These are phyloP conservation scores for Kockovaella imperatae DNA, from an alignment of 768 basidiomycete genomes.

Conservation along the genomic window DNA sequence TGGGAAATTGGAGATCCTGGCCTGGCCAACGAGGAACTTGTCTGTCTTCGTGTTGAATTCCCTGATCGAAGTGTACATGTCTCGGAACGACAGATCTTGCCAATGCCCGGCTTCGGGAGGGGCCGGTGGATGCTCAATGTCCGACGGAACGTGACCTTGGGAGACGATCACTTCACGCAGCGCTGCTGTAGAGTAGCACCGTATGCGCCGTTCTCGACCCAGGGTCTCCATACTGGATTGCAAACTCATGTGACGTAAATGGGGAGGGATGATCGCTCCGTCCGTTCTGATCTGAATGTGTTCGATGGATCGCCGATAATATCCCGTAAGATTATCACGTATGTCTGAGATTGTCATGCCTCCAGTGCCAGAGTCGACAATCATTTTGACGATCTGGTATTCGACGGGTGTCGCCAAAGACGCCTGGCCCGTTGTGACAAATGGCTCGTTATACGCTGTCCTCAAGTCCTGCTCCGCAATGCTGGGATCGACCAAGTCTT, in stretches of 20 bases:
- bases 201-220: slow-evolving; percentile 76
- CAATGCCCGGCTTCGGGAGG: slow-evolving; percentile 22
- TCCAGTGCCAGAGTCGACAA: slow-evolving; percentile 8
- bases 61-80: slow-evolving; percentile 6
- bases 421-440: slow-evolving; percentile 7
- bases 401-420: slow-evolving; percentile 14
- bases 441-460: slow-evolving; percentile 6
- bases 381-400: slow-evolving; percentile 10
- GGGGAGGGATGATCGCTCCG: slow-evolving; percentile 53
- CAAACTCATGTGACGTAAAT: slow-evolving; percentile 64
- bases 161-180: slow-evolving; percentile 58
- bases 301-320: slow-evolving; percentile 25
- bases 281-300: slow-evolving; percentile 21
- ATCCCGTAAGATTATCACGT: slow-evolving; percentile 6
- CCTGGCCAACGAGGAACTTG: too few relatives aligned
- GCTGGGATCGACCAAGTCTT: too few relatives aligned
- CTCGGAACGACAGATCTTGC: slow-evolving; percentile 12
- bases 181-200: slow-evolving; percentile 68
- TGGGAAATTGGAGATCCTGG: slow-evolving; percentile 1
- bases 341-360: slow-evolving; percentile 25
- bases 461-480: not conserved
- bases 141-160: slow-evolving; percentile 52
- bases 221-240: slow-evolving; percentile 68
- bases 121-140: slow-evolving; percentile 6
- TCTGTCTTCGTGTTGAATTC: too few relatives aligned